phyloP scores from a whole-genome alignment of 2,329 filamentous ascomycete genomes.

The Lasiodiplodia gonubiensis region DNA sequence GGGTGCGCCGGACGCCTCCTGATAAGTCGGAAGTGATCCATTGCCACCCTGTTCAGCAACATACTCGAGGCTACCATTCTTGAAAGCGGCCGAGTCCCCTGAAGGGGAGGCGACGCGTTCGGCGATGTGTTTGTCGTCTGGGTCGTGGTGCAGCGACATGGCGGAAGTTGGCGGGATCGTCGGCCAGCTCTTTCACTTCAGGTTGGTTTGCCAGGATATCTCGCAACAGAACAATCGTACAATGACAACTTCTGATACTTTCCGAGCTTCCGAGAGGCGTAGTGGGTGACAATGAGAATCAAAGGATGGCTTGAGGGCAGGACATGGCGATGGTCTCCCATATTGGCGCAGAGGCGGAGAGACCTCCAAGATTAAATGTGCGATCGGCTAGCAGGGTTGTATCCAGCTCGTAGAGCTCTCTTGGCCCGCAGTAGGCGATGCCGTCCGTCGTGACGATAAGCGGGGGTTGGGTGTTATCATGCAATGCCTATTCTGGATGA shows the following conservation, averaged over 20 bases:
- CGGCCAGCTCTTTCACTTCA: neutral
- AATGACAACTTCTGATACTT: neutral
- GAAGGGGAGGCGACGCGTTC: constrained; percentile 22
- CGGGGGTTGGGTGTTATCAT: constrained; percentile 11
- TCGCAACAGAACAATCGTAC: neutral
- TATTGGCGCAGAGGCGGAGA: neutral
- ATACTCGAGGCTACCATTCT: constrained; percentile 52
- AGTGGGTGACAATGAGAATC: neutral
- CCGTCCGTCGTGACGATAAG: constrained; percentile 6
- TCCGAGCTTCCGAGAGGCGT: neutral
- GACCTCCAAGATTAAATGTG: constrained; percentile 6
- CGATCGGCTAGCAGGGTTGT: constrained; percentile 5
- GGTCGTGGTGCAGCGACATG: neutral
- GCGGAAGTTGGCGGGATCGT: neutral
- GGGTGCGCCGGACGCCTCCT: constrained; percentile 67
- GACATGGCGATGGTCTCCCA: constrained; percentile 3
- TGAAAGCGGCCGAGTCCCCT: constrained; percentile 27
- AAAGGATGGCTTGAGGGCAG: neutral
- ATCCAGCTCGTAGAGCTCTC: neutral
- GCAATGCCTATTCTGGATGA: constrained; percentile 27
- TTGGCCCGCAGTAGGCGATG: neutral
- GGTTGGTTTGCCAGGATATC: neutral
- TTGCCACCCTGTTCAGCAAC: constrained; percentile 56
- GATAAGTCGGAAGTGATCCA: constrained; percentile 58
- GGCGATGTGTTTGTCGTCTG: constrained; percentile 9